Evolutionary conservation across 768 basidiomycete genomes (phyloP), one percentile per base, ranked within the genome.

Genomic region (Lactifluus pinguis): DNA sequence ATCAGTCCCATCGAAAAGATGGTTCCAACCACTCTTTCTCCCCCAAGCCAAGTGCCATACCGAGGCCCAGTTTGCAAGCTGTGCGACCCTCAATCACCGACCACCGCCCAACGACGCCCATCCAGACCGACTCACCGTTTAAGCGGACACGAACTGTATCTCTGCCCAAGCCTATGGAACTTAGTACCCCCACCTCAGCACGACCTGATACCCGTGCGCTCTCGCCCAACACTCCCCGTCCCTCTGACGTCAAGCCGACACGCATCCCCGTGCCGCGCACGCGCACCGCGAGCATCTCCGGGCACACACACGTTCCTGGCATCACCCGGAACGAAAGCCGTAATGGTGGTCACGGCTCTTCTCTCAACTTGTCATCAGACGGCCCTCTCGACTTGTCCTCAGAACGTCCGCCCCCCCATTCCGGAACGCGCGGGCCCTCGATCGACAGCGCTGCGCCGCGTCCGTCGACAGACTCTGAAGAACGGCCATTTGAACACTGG

Each of bases 401-500:
- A 68, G 53, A 55, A 36, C 57, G 41, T 4, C 55, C 75, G 86
- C 87, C 66, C 68, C 75, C 19, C 70, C 80, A 21, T 68, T 76
- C 55, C 75, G 76, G 30, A 77, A 79, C 29, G 80, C 83, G 75
- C 61, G 72, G 73, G 75, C 69, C 60, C 69, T 75, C 64, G 59
- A 51, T 70, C 60, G 72, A 74, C 45, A 68, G 66, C 36, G 60
- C 57, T 2, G 47, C 59, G 19, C 60, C 69, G n/a, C 79, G 89
- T 48, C 74, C 78, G 13, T 89, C 88, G 5, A 79, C 74, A 29
- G 89, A 92, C 25, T 90, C 88, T 6, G 89, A 89, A 62, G 90
- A 92, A 69, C 80, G 81, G 14, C 89, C 89, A 0, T 92, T 86
- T 61, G 89, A 92, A 67, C 90, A 93, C 68, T 92, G 90, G 90